Base-by-base conservation (phyloP, 2,329 filamentous ascomycete species). In the Microdochium nivale region DNA sequence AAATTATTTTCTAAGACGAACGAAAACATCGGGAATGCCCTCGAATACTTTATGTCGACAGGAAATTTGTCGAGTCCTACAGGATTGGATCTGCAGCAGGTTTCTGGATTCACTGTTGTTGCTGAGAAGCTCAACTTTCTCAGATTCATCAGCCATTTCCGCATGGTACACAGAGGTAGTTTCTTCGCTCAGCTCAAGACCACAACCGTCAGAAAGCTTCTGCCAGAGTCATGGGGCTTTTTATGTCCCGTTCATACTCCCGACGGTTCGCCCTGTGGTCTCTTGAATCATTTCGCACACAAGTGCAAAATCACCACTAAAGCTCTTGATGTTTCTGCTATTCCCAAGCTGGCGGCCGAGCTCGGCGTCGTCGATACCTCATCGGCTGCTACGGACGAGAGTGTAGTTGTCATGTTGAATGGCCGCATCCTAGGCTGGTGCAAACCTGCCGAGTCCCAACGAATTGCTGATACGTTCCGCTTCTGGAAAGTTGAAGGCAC, bases 41-140 rank as follows among this genome's bases (percentile, higher is more conserved):
- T 99, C 56, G 90, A 96, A 65, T 99, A 99, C 67, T 99, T 99
- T 70, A 72, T 99, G 55, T 95, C 92, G 0, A 99, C 94, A 0
- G 94, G 94, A 59, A 99, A 99, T 63, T 74, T 99, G 47, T 83
- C 90, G 63, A 95, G 89, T 74, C 85, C 89, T 14, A 95, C 89
- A 27, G 94, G 94, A 57, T 78, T 99, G 40, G 94, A 99, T 77
- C 70, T 96, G 62, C 94, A 97, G 65, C 94, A 99, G 69, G 86
- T 87, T 0, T 94, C 92, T 13, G 94, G 94, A 56, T 99, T 95
- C 69, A 95, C 90, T 0, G 90, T 99, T 49, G 91, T 97, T 49
- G 94, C 94, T 2, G 94, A 99, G 67, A 97, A 97, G 78, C 92
- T 99, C 66, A 99, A 99, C 73, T 99, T 97, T 67, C 83, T 95